Conservation (phyloP, 345 rosid genomes). For the Brassica nigra region DNA sequence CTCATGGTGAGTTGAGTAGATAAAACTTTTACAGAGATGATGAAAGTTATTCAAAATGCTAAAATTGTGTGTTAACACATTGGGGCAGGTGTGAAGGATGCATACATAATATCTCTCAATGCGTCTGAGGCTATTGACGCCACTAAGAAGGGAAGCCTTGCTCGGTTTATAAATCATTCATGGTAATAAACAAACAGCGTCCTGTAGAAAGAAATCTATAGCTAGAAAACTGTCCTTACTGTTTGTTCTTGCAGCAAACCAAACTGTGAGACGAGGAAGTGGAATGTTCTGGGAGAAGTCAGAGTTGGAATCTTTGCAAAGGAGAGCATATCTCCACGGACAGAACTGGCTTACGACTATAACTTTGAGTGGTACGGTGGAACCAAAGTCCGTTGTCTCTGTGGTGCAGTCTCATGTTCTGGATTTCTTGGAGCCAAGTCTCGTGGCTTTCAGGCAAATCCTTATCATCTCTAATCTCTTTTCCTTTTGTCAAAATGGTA, state of each 20-base stretch:
- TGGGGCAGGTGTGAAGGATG: conserved; percentile 81
- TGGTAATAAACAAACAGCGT: conserved; percentile 53
- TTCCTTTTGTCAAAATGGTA: neutral
- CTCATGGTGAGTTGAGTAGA: conserved; percentile 56
- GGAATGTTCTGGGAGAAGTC: conserved; percentile 89
- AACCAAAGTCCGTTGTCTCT: conserved; percentile 90
- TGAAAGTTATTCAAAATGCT: neutral
- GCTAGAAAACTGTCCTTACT: neutral
- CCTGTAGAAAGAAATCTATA: neutral
- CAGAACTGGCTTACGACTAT: conserved; percentile 84
- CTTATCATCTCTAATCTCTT: neutral
- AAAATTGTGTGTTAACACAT: conserved; percentile 7
- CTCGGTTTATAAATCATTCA: conserved; percentile 95
- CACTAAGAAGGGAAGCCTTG: conserved; percentile 88
- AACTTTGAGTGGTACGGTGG: conserved; percentile 99
- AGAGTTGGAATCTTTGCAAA: conserved; percentile 97
- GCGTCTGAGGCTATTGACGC: conserved; percentile 86
- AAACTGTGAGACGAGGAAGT: conserved; percentile 97
- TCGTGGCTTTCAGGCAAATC: conserved; percentile 89
- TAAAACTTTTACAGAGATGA: neutral
- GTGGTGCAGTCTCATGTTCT: conserved; percentile 85
- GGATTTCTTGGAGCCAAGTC: conserved; percentile 99
- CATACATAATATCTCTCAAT: conserved; percentile 88
- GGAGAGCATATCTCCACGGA: conserved; percentile 62
- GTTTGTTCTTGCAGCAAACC: conserved; percentile 62